Evolutionary conservation across 495 filamentous ascomycete genomes (phyloP).

Genomic region (Podospora fimiseda): DNA sequence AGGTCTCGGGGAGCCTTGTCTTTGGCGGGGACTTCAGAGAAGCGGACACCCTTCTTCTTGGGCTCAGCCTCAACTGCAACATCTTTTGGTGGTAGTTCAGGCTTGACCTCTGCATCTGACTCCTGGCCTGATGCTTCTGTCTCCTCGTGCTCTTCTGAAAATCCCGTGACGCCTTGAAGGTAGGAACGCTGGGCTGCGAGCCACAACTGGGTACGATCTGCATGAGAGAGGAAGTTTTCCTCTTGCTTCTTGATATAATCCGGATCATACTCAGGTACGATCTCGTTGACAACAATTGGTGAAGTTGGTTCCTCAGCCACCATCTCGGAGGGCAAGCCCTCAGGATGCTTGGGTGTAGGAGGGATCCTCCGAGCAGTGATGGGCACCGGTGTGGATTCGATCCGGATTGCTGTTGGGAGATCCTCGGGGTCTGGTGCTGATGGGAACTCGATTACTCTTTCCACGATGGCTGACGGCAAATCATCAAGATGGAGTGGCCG

Average conservation of each 20-base stretch:
- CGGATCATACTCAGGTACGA: conserved; percentile 62
- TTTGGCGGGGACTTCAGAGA: conserved; percentile 53
- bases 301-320: conserved; percentile 28
- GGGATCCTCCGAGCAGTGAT: conserved; percentile 25
- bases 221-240: conserved; percentile 54
- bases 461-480: conserved; percentile 46
- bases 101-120: conserved; percentile 19
- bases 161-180: conserved; percentile 63
- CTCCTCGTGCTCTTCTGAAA: conserved; percentile 26
- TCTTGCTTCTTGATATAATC: conserved; percentile 61
- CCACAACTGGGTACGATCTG: conserved; percentile 79
- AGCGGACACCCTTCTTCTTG: conserved; percentile 71
- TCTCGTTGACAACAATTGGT: conserved; percentile 43
- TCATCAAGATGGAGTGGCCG: conserved; percentile 29
- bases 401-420: conserved; percentile 58
- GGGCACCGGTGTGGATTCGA: conserved; percentile 28
- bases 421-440: conserved; percentile 44
- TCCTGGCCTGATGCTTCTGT: conserved; percentile 22
- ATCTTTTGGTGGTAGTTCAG: conserved; percentile 24
- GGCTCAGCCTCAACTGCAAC: conserved; percentile 28
- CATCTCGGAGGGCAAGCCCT: conserved; percentile 30
- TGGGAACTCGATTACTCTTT: conserved; percentile 60
- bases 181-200: conserved; percentile 72
- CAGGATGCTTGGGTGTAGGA: conserved; percentile 9
- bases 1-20: conserved; percentile 38